Base-by-base conservation (phyloP, 2,329 filamentous ascomycete genomes). In the Lomentospora prolificans region DNA sequence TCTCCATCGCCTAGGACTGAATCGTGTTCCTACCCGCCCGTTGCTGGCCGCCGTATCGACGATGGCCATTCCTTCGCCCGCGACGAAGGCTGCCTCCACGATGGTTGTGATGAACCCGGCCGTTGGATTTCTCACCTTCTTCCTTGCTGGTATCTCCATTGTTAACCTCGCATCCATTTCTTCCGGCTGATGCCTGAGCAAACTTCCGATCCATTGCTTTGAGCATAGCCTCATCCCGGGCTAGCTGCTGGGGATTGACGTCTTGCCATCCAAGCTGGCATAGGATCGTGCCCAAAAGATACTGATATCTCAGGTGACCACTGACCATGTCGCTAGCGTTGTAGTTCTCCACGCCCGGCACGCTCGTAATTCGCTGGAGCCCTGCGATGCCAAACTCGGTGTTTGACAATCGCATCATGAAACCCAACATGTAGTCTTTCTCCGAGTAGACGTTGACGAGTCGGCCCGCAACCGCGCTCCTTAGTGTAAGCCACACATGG, bases 361-460 rank as follows among this genome's bases (percentile, higher is more conserved):
- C 81, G 12, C 84, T 85, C 41, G 81, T 75, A 30, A 94, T 80
- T 14, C 80, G 78, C 66, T 96, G 87, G 17, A 97, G 72, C 0
- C 92, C 92, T 0, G 91, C 90, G 31, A 97, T 79, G 2, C 92
- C 91, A 58, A 87, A 85, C 60, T 94, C 85, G 52, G 92, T 80
- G 61, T 86, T 90, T 55, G 87, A 89, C 2, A 84, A 89, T 53
- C 92, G 85, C 67, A 92, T 95, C 39, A 96, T 75, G 66, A 96
- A 95, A 1, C 84, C 90, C 2, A 97, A 82, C 24, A 96, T 84
- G 61, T 89, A 90, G 67, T 97, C 92, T 50, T 89, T 88, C 53
- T 86, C 84, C 1, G 89, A 95, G 67, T 86, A 96, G 3, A 94
- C 90, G 62, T 96, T 97, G 64, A 96, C 79, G n/a, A 96, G 75